Evolutionary conservation across 371 early-diverging fungal species (phyloP).

Genomic region (Nematocida sp.): DNA sequence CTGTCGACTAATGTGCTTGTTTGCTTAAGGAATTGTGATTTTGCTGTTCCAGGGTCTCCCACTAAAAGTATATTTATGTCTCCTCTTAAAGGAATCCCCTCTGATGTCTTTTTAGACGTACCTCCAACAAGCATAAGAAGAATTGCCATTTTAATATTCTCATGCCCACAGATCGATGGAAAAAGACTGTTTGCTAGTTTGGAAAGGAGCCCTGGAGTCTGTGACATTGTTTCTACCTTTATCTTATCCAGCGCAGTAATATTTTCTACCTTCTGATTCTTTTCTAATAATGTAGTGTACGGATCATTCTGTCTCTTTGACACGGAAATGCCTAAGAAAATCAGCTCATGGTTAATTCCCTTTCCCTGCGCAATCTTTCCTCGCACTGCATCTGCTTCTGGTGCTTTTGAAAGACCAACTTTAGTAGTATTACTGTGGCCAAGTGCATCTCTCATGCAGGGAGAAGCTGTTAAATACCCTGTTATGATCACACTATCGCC

Average conservation of each 20-base stretch:
- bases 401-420: constrained; percentile 45
- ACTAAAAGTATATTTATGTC: constrained; percentile 92
- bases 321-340: constrained; percentile 50
- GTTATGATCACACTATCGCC: constrained; percentile 88
- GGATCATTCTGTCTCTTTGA: constrained; percentile 22
- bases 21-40: constrained; percentile 91
- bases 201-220: constrained; percentile 77
- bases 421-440: constrained; percentile 55
- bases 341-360: constrained; percentile 41
- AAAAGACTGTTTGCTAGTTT: constrained; percentile 77
- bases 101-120: constrained; percentile 76
- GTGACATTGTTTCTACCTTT: constrained; percentile 73
- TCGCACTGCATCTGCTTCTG: constrained; percentile 52
- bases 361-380: constrained; percentile 38
- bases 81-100: constrained; percentile 76
- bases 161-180: constrained; percentile 70
- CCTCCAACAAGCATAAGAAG: constrained; percentile 70
- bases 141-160: constrained; percentile 69
- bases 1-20: constrained; percentile 84
- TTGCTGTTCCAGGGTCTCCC: constrained; percentile 97
- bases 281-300: constrained; percentile 44
- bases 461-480: constrained; percentile 87
- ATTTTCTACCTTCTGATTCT: background rate
- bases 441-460: constrained; percentile 79
- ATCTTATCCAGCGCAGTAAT: constrained; percentile 47